These are phyloP conservation scores for Candida albicans DNA, from an alignment of 1,139 yeast species.

Conservation along the genomic window DNA sequence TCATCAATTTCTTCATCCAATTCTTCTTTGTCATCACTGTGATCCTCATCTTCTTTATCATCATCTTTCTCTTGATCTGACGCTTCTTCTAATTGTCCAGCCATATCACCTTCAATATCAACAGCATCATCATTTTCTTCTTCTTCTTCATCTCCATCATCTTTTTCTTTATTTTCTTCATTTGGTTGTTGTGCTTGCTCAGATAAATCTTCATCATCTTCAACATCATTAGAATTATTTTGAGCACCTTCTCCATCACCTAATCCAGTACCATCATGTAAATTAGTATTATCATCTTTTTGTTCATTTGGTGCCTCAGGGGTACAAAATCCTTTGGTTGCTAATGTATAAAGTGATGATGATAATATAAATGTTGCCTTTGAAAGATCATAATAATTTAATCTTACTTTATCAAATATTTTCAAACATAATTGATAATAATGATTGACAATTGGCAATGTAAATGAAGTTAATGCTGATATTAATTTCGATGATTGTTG, in stretches of 20 bases:
- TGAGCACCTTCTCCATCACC: constrained; percentile 96
- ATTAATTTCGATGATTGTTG: constrained; percentile 34
- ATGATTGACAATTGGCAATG: constrained; percentile 57
- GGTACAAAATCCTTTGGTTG: constrained; percentile 90
- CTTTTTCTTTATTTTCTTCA: constrained; percentile 68
- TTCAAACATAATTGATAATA: constrained; percentile 47
- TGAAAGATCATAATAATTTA: constrained; percentile 52
- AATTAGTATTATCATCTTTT: constrained; percentile 53
- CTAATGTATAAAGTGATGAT: constrained; percentile 56
- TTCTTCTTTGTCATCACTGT: constrained; percentile 49
- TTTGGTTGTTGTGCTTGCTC: constrained; percentile 89
- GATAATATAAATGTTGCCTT: constrained; percentile 63
- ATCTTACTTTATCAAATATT: constrained; percentile 42
- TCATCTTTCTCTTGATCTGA: constrained; percentile 67
- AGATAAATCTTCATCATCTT: constrained; percentile 86
- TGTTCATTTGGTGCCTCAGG: constrained; percentile 80
- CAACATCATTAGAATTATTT: constrained; percentile 75
- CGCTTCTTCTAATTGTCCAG: constrained; percentile 82
- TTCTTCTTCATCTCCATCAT: constrained; percentile 56
- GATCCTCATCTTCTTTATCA: constrained; percentile 53
- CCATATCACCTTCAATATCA: constrained; percentile 96
- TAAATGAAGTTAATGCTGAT: constrained; percentile 50
- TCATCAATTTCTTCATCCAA: constrained; percentile 90
- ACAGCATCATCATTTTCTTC: constrained; percentile 75
- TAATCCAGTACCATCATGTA: constrained; percentile 90